Base-by-base conservation (phyloP, 2,329 filamentous ascomycete species). In the Coniochaeta sp. region DNA sequence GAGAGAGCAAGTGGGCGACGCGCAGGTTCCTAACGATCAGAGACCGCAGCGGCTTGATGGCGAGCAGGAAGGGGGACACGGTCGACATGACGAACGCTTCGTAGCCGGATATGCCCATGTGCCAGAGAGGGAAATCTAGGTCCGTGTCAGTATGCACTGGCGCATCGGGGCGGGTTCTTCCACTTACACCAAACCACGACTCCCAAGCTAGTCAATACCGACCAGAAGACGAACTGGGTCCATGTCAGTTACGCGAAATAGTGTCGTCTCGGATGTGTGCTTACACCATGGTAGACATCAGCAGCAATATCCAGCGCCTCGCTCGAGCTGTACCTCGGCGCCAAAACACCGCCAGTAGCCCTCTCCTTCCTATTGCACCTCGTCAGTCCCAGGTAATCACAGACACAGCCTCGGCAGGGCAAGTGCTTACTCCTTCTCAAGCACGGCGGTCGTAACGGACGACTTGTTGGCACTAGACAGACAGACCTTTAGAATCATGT, bases 31-130 rank as follows among this genome's bases (percentile, higher is more conserved):
- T 82, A 49, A 86, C 71, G 10, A 89, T 77, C 14, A 89, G 66
- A 33, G 78, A 79, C 54, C 90, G 86, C 16, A 96, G 54, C 1
- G 84, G 74, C 46, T 77, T 78, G 56, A 91, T 85, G 20, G 78
- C 83, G 40, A 99, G 82, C 18, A 97, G 68, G 33, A 91, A 75
- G 0, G 94, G 94, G 4, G 91, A 88, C 49, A 92, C 69, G 3
- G 89, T 92, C 48, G 80, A 82, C 83, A 97, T 86, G 63, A 99
- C 85, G 58, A 95, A 77, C 40, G 85, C 86, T 71, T 99, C 94
- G 65, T 94, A 99, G 56, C 94, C 94, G 4, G 92, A 97, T 55
- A 99, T 95, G 26, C 94, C 94, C 94, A 99, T 99, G 67, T 96
- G 84, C 94, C 94, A 99, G 10, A 99, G 81, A 13, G 94, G 94